phyloP scores from a whole-genome alignment of 257 asterid species.

The Rubia yunnanensis region DNA sequence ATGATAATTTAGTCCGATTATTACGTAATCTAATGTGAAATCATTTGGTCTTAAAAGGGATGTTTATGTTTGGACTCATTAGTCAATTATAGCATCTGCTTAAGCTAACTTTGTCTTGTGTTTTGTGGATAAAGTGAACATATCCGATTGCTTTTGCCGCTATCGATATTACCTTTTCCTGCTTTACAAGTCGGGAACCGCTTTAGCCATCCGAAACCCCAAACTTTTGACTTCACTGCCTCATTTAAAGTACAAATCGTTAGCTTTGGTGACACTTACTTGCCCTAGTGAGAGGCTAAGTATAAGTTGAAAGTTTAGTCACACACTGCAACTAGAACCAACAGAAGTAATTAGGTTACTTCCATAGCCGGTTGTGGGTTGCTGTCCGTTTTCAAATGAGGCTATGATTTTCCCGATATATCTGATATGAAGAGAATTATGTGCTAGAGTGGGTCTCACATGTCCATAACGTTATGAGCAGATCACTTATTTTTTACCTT shows the following conservation, averaged over 20 bases:
- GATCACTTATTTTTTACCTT: too few species aligned
- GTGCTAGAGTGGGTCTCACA: too few species aligned
- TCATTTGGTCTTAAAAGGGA: not conserved
- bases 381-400: too few species aligned
- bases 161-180: slow-evolving; percentile 51
- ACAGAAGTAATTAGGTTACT: not conserved
- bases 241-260: not conserved
- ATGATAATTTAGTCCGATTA: not conserved
- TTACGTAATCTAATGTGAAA: slow-evolving; percentile 1
- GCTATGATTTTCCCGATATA: too few species aligned
- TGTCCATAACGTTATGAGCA: too few species aligned
- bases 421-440: too few species aligned
- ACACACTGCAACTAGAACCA: not conserved
- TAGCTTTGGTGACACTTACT: not conserved
- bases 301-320: not conserved
- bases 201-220: slow-evolving; percentile 37
- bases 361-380: too few species aligned
- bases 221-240: slow-evolving; percentile 44
- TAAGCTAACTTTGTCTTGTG: slow-evolving; percentile 17
- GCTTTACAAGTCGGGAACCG: slow-evolving; percentile 26
- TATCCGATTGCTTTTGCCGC: slow-evolving; percentile 46
- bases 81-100: slow-evolving; percentile 48
- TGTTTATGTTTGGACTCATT: slow-evolving; percentile 31
- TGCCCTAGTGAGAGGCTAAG: not conserved
- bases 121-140: slow-evolving; percentile 21